Evolutionary conservation across 805 yeast species (phyloP).

Genomic region (Komagataella mondaviorum): DNA sequence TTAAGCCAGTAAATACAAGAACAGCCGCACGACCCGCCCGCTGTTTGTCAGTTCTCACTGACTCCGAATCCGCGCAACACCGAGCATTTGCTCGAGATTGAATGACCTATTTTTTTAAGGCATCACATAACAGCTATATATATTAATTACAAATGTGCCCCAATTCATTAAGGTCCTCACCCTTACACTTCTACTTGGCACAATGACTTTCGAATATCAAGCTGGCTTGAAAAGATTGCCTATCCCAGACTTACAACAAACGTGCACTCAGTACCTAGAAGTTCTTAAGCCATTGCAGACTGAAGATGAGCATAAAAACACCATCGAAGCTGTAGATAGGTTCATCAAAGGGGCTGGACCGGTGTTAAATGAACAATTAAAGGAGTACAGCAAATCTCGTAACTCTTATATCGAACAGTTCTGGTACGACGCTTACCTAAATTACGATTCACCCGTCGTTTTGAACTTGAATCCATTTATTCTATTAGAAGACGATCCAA

Average conservation of each 20-base stretch:
- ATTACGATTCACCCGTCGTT: conserved; percentile 85
- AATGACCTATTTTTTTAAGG: not conserved
- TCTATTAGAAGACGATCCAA: conserved; percentile 84
- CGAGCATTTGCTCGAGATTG: not conserved
- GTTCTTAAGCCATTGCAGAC: conserved; percentile 75
- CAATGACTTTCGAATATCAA: conserved; percentile 45
- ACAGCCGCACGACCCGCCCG: not conserved
- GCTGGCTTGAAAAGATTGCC: conserved; percentile 54
- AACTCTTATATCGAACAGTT: conserved; percentile 85
- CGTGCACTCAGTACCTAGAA: conserved; percentile 52
- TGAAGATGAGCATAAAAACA: conserved; percentile 49
- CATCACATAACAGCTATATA: not conserved
- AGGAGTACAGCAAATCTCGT: conserved; percentile 45
- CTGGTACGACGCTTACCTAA: conserved; percentile 85
- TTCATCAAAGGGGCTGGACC: conserved; percentile 45
- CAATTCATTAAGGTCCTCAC: not conserved
- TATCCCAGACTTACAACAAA: conserved; percentile 59
- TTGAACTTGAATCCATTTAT: conserved; percentile 84
- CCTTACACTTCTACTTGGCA: not conserved
- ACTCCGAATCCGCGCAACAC: not conserved
- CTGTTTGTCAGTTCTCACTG: not conserved
- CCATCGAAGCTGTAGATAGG: conserved; percentile 41
- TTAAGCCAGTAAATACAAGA: not conserved
- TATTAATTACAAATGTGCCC: conserved; percentile 2
- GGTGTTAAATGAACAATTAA: conserved; percentile 46